These are phyloP conservation scores for Hericium erinaceus DNA, from an alignment of 768 basidiomycete genomes.

Conservation along the genomic window DNA sequence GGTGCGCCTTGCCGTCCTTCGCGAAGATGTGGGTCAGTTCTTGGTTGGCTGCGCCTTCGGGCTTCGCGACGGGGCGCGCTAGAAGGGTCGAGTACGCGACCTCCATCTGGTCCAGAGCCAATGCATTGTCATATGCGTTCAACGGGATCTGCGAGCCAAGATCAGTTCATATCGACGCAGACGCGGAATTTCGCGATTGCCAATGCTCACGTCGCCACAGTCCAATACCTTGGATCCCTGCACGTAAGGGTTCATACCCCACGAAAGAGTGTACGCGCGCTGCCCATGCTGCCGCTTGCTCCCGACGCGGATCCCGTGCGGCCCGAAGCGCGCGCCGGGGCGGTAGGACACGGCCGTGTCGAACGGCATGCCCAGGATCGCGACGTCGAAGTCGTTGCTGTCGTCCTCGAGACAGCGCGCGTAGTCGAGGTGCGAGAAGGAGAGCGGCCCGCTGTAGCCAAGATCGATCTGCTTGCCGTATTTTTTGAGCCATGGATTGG, in stretches of 20 bases:
- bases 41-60: slow-evolving; percentile 5
- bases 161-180: neutral
- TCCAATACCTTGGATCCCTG: slow-evolving; percentile 56
- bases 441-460: slow-evolving; percentile 67
- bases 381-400: slow-evolving; percentile 54
- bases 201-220: slow-evolving; percentile 62
- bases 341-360: slow-evolving; percentile 50
- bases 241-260: slow-evolving; percentile 59
- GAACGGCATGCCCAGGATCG: slow-evolving; percentile 73
- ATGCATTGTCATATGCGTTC: slow-evolving; percentile 70
- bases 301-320: slow-evolving; percentile 75
- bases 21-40: slow-evolving; percentile 28
- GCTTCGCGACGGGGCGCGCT: slow-evolving; percentile 35
- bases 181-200: neutral
- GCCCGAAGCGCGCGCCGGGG: slow-evolving; percentile 78
- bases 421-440: slow-evolving; percentile 80
- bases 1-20: slow-evolving; percentile 56
- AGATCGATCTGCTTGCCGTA: slow-evolving; percentile 72
- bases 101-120: slow-evolving; percentile 82
- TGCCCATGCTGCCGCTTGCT: slow-evolving; percentile 55
- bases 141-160: slow-evolving; percentile 49
- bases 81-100: slow-evolving; percentile 75
- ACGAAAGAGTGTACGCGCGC: slow-evolving; percentile 61
- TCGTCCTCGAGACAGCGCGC: slow-evolving; percentile 57
- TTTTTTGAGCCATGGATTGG: slow-evolving; percentile 46